A percentile compares a stretch with the other conserved stretches of the same genome.
Conservation (phyloP, 805 yeast species). For the Torulaspora gathmanii region DNA sequence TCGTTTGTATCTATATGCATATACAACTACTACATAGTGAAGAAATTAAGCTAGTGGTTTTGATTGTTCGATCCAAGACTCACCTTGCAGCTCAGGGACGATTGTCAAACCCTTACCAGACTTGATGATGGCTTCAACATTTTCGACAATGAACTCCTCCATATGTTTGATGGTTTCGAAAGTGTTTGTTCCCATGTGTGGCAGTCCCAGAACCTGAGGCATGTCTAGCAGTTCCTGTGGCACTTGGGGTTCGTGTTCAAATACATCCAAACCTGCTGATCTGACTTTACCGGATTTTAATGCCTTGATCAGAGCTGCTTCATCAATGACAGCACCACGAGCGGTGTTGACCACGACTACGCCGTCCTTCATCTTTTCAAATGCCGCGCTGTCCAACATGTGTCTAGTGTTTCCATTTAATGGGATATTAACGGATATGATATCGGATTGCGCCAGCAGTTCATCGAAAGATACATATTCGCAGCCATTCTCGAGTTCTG, state of each 20-base stretch:
- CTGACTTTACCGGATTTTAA: constrained; percentile 61
- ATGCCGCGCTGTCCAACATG: constrained; percentile 53
- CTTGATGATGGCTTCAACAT: constrained; percentile 52
- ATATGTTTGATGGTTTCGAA: constrained; percentile 68
- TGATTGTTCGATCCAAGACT: constrained; percentile 26
- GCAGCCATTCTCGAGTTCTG: constrained; percentile 64
- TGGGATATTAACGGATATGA: constrained; percentile 72
- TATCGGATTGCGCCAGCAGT: constrained; percentile 57
- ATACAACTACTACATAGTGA: neutral
- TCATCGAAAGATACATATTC: constrained; percentile 70
- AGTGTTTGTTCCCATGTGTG: constrained; percentile 86
- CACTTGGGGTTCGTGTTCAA: constrained; percentile 70
- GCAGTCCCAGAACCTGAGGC: constrained; percentile 71
- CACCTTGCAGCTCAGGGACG: constrained; percentile 69
- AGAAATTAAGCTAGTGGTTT: constrained; percentile 17
- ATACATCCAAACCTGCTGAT: constrained; percentile 69
- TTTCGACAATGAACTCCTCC: constrained; percentile 75
- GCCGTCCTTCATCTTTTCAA: constrained; percentile 71
- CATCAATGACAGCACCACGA: constrained; percentile 80
- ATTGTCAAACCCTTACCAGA: constrained; percentile 67
- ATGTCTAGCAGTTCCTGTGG: constrained; percentile 54
- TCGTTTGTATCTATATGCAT: constrained; percentile 7
- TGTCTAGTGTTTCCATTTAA: constrained; percentile 69
- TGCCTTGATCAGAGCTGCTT: constrained; percentile 50
- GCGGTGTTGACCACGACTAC: constrained; percentile 78